These are phyloP conservation scores for Cryptosporidium muris DNA, from an alignment of 169 alveolate species.

Conservation along the genomic window DNA sequence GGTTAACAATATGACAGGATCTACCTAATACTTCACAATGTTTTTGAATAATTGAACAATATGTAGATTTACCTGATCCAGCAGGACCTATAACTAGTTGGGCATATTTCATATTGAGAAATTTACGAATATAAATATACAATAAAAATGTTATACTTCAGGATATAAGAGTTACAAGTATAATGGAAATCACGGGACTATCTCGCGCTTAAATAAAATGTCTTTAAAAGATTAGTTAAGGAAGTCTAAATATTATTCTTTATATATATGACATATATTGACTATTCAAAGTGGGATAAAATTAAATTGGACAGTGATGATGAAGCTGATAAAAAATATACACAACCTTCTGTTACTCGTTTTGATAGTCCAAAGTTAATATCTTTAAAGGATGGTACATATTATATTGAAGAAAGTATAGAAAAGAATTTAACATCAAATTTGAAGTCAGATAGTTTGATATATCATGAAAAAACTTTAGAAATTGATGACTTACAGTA, in stretches of 20 bases:
- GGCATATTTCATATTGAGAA: conserved; percentile 84
- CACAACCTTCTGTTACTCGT: conserved; percentile 22
- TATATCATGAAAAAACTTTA: conserved; percentile 15
- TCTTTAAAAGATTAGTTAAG: neutral
- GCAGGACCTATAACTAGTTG: conserved; percentile 98
- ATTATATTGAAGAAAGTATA: neutral
- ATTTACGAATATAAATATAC: neutral
- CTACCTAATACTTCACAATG: conserved; percentile 87
- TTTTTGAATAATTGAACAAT: conserved; percentile 92
- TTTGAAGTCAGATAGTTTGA: neutral
- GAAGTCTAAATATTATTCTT: neutral
- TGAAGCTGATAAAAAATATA: conserved; percentile 1
- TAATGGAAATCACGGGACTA: too few relatives aligned
- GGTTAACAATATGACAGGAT: conserved; percentile 90
- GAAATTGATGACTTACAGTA: conserved; percentile 7
- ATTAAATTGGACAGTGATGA: conserved; percentile 43
- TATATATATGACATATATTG: conserved; percentile 28
- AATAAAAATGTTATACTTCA: neutral
- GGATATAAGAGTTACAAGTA: neutral
- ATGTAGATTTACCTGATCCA: conserved; percentile 97
- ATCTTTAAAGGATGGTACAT: conserved; percentile 2
- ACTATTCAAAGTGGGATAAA: conserved; percentile 68
- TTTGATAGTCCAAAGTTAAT: conserved; percentile 58
- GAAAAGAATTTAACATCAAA: neutral
- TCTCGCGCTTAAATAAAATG: neutral